Evolutionary conservation across 2,329 filamentous ascomycete species (phyloP).

Genomic region (Xylariales sp.): DNA sequence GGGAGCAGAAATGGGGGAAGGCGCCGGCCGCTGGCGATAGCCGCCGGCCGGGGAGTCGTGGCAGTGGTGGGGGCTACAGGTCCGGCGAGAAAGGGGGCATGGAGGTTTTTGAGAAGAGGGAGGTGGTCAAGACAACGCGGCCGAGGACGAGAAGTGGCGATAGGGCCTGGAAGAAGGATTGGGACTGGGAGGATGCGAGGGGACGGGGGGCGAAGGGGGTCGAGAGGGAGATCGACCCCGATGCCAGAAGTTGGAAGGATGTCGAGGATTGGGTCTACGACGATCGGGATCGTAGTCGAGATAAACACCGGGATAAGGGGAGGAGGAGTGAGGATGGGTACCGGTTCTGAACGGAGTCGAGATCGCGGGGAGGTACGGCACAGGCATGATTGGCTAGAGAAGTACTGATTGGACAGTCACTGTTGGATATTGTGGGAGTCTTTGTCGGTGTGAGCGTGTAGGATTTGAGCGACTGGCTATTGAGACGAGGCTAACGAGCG

Average conservation of each 20-base stretch:
- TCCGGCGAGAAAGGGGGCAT: background rate
- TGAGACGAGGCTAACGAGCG: too few relatives aligned
- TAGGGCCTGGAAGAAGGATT: slow-evolving; percentile 11
- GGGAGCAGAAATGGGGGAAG: slow-evolving; percentile 22
- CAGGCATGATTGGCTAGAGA: too few relatives aligned
- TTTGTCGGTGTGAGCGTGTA: too few relatives aligned
- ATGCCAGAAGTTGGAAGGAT: slow-evolving; percentile 26
- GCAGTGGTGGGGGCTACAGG: background rate
- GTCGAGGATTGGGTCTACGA: slow-evolving; percentile 30
- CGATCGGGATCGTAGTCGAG: slow-evolving; percentile 13
- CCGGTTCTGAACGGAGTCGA: background rate
- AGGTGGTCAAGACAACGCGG: slow-evolving; percentile 19
- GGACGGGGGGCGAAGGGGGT: background rate
- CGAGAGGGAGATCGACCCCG: slow-evolving; percentile 21
- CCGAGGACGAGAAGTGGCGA: slow-evolving; percentile 10
- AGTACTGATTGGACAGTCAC: too few relatives aligned
- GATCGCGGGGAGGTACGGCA: too few relatives aligned
- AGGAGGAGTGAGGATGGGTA: slow-evolving; percentile 7
- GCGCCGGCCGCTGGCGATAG: slow-evolving; percentile 5
- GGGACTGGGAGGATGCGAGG: slow-evolving; percentile 13
- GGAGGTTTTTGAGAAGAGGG: slow-evolving; percentile 17
- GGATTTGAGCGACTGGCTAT: too few relatives aligned
- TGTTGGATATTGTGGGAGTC: too few relatives aligned
- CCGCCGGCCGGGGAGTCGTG: slow-evolving; percentile 6
- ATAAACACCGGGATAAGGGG: background rate